A percentile compares a stretch with the other conserved stretches of the same genome.
phyloP scores from a whole-genome alignment of 495 filamentous ascomycete species.

The Daldinia vernicosa region DNA sequence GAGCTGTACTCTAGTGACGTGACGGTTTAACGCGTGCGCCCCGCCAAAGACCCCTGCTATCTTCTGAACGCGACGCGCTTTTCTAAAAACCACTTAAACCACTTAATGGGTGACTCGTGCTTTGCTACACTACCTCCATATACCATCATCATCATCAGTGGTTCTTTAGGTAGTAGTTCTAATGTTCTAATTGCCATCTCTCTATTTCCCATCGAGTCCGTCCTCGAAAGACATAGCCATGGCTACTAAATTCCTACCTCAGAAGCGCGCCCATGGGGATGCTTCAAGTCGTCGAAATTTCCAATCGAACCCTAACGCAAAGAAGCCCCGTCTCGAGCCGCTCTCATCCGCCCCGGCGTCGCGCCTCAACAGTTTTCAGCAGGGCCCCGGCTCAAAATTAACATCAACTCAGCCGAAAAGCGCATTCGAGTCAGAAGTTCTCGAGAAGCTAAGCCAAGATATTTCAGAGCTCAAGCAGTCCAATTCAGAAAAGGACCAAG shows the following conservation, averaged over 20 bases:
- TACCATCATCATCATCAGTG: not conserved
- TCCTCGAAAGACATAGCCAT: conserved; percentile 42
- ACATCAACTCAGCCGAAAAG: conserved; percentile 88
- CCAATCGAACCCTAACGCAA: conserved; percentile 55
- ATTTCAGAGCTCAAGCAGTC: conserved; percentile 81
- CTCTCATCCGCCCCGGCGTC: conserved; percentile 60
- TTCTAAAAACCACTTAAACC: conserved; percentile 40
- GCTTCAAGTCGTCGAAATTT: conserved; percentile 60
- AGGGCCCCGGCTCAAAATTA: conserved; percentile 65
- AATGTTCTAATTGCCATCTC: not conserved
- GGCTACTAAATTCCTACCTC: conserved; percentile 56
- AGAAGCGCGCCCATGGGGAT: conserved; percentile 63
- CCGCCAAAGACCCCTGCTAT: conserved; percentile 24
- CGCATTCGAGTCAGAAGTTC: conserved; percentile 89
- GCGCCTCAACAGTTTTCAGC: conserved; percentile 67
- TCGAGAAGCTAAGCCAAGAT: conserved; percentile 94
- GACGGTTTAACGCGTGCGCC: conserved; percentile 38
- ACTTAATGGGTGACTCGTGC: not conserved
- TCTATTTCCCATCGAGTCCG: conserved; percentile 13
- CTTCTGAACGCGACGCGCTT: conserved; percentile 40
- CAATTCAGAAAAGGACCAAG: conserved; percentile 92
- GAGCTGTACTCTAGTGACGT: conserved; percentile 2
- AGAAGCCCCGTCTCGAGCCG: conserved; percentile 81
- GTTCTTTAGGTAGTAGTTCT: conserved; percentile 3
- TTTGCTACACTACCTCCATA: not conserved